These are phyloP conservation scores for Vanrija humicola DNA, from an alignment of 1,284 basidiomycete genomes.

Conservation along the genomic window DNA sequence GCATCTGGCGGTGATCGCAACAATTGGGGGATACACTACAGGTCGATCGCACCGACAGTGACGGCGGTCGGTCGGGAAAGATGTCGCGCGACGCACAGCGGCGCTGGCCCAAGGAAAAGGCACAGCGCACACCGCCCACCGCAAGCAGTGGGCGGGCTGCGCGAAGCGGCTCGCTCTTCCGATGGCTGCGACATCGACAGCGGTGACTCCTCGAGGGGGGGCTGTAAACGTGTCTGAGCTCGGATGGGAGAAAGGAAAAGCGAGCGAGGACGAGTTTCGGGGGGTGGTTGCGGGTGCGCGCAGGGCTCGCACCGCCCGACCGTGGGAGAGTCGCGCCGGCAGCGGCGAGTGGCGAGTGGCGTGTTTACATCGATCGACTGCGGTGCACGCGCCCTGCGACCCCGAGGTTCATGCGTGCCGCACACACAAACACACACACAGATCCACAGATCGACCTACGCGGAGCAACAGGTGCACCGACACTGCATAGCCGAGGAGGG, in stretches of 20 bases:
- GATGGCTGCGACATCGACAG: constrained; percentile 39
- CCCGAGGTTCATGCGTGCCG: no score
- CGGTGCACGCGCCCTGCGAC: no score
- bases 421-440: no score
- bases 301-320: no score
- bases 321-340: no score
- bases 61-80: not conserved
- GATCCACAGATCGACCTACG: no score
- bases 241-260: constrained; percentile 9
- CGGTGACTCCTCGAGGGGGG: constrained; percentile 12
- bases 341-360: no score
- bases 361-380: no score
- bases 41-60: not conserved
- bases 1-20: not conserved
- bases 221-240: constrained; percentile 38
- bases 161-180: constrained; percentile 21
- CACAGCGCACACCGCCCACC: no score
- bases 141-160: not conserved
- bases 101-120: no score
- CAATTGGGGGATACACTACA: not conserved
- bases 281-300: not conserved
- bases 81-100: not conserved
- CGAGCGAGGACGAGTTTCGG: not conserved
- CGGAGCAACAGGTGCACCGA: no score
- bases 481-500: no score